Evolutionary conservation across 257 asterid genomes (phyloP).

Genomic region (Jasminum sambac): DNA sequence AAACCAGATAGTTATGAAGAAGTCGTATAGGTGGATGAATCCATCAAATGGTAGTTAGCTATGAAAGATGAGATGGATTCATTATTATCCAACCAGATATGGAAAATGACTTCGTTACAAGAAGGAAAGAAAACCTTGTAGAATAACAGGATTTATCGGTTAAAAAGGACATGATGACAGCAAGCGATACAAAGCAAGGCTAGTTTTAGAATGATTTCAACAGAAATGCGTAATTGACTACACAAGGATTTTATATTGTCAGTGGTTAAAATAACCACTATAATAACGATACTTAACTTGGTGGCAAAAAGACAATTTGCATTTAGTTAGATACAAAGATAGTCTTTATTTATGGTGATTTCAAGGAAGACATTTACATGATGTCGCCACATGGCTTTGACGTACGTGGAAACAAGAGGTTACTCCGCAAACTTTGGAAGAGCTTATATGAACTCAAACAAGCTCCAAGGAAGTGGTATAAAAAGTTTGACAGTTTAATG

Average conservation of each 20-base stretch:
- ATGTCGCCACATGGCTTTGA: not conserved
- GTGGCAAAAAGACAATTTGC: not conserved
- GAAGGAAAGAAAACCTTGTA: not conserved
- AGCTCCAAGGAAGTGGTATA: no score
- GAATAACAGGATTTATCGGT: not conserved
- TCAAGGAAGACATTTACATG: slow-evolving; percentile 8
- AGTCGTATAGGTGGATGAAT: not conserved
- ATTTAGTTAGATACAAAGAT: not conserved
- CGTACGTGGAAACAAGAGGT: no score
- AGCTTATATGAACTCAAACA: not conserved
- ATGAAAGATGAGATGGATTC: no score
- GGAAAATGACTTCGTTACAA: not conserved
- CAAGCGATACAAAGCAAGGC: no score
- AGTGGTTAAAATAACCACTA: not conserved
- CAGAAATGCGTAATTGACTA: not conserved
- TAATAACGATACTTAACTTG: not conserved
- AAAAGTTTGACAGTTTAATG: no score
- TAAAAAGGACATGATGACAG: not conserved
- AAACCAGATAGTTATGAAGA: slow-evolving; percentile 13
- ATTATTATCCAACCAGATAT: no score
- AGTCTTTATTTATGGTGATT: not conserved
- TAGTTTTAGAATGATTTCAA: no score
- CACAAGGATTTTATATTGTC: not conserved
- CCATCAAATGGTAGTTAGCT: no score
- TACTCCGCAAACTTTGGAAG: not conserved